These are phyloP conservation scores for Candida gigantensis DNA, from an alignment of 1,139 yeast species.

Conservation along the genomic window DNA sequence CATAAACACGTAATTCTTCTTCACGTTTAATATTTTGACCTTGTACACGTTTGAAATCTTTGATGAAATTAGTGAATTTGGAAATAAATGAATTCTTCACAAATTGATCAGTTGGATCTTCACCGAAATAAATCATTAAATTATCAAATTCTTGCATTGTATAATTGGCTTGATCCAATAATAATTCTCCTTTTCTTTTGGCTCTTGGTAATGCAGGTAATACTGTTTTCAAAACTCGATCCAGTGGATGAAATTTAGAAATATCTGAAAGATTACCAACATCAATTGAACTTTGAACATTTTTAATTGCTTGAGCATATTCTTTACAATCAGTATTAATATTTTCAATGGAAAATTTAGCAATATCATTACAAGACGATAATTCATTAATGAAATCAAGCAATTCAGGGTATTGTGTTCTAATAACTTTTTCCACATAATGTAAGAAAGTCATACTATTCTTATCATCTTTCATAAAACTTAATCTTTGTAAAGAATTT, in stretches of 20 bases:
- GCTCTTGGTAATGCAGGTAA: constrained; percentile 70
- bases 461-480: constrained; percentile 75
- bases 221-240: constrained; percentile 61
- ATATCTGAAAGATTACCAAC: constrained; percentile 77
- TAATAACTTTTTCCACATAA: constrained; percentile 71
- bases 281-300: constrained; percentile 72
- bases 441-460: constrained; percentile 79
- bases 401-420: constrained; percentile 68
- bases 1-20: constrained; percentile 76
- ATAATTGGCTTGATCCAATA: constrained; percentile 61
- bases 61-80: constrained; percentile 71
- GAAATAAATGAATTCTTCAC: constrained; percentile 68
- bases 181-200: constrained; percentile 61
- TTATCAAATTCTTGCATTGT: constrained; percentile 70
- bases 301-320: constrained; percentile 56
- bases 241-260: constrained; percentile 73
- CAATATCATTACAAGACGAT: constrained; percentile 56
- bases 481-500: constrained; percentile 70
- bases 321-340: constrained; percentile 62
- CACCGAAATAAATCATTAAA: constrained; percentile 75
- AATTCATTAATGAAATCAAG: constrained; percentile 61
- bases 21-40: constrained; percentile 76
- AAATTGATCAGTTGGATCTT: constrained; percentile 69
- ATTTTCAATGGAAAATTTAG: constrained; percentile 69
- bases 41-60: constrained; percentile 76